Percentiles rank a stretch among this genome's conserved stretches.
Conservation (phyloP, 2,329 filamentous ascomycete genomes). For the Epichloe scottii region DNA sequence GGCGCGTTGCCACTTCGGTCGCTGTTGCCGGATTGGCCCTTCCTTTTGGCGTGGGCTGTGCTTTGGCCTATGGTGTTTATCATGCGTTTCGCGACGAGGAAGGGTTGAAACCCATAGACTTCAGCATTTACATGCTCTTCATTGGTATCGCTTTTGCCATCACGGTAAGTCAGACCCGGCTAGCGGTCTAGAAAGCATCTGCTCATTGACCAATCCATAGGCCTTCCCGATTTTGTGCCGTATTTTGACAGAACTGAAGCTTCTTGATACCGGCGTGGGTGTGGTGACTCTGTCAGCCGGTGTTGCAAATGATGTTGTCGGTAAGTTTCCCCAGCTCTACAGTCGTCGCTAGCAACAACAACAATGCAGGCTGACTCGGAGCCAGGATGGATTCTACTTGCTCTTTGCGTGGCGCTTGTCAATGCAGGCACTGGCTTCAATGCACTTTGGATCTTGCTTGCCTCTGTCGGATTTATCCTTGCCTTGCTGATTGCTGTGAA, state of each 20-base stretch:
- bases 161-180: constrained; percentile 32
- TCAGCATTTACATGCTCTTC: constrained; percentile 53
- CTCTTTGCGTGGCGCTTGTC: constrained; percentile 83
- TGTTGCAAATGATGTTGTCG: constrained; percentile 72
- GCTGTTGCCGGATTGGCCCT: constrained; percentile 68
- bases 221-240: constrained; percentile 85
- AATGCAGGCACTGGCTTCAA: constrained; percentile 75
- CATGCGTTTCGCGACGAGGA: constrained; percentile 48
- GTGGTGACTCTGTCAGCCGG: constrained; percentile 83
- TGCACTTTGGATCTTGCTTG: constrained; percentile 73
- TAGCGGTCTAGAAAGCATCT: background rate
- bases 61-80: constrained; percentile 70
- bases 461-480: constrained; percentile 60
- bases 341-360: background rate
- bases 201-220: constrained; percentile 4
- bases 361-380: background rate
- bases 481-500: constrained; percentile 63
- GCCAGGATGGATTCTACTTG: constrained; percentile 68
- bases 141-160: constrained; percentile 91
- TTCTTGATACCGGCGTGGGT: constrained; percentile 72
- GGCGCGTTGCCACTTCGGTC: constrained; percentile 66
- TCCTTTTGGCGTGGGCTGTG: constrained; percentile 72
- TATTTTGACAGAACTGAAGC: constrained; percentile 81
- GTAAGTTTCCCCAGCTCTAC: constrained; percentile 9
- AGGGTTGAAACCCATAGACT: constrained; percentile 29